phyloP scores from a whole-genome alignment of 306 rosid genomes.

The Lagenaria siceraria region DNA sequence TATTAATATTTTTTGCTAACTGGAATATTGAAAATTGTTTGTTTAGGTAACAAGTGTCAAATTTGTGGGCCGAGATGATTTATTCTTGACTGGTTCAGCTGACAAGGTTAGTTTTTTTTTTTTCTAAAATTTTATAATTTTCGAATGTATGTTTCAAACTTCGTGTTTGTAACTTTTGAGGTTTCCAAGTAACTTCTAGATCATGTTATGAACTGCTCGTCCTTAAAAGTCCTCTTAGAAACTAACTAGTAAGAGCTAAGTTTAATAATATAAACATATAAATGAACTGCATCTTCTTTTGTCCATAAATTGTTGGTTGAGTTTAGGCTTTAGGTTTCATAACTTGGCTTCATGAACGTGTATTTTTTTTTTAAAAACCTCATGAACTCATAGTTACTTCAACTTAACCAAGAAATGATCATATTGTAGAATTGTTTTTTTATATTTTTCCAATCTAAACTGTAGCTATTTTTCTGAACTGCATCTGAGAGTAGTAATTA shows the following conservation, averaged over 20 bases:
- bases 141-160: not conserved
- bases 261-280: not conserved
- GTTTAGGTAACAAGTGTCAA: slow-evolving; percentile 77
- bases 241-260: not conserved
- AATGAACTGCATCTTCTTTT: not conserved
- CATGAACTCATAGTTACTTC: not conserved
- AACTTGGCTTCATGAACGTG: not conserved
- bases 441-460: not conserved
- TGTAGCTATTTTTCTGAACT: not conserved
- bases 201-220: too few relatives aligned
- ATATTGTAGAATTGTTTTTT: not conserved
- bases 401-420: not conserved
- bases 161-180: not conserved
- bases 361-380: too few relatives aligned
- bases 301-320: not conserved
- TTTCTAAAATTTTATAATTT: too few relatives aligned
- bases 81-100: slow-evolving; percentile 67
- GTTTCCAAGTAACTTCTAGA: not conserved
- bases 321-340: not conserved
- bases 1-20: slow-evolving; percentile 14
- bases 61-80: slow-evolving; percentile 64
- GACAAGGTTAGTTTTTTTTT: slow-evolving; percentile 52
- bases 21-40: not conserved
- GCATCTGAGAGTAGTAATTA: not conserved
- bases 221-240: not conserved